These are phyloP conservation scores for Stromatinia cepivora DNA, from an alignment of 2,329 filamentous ascomycete species.

Conservation along the genomic window DNA sequence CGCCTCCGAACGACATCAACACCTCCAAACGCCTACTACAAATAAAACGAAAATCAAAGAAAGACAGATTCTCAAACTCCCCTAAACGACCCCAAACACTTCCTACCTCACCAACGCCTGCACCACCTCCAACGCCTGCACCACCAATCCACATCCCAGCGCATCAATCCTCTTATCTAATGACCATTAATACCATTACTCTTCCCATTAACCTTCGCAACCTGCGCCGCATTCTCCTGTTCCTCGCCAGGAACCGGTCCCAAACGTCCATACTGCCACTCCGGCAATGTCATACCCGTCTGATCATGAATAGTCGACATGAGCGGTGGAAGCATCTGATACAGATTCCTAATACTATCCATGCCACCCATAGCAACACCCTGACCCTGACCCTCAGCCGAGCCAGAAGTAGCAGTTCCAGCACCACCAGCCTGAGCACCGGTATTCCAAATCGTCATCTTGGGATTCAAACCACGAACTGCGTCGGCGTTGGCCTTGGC, in stretches of 20 bases:
- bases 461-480: slow-evolving; percentile 75
- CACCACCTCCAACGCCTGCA: neutral
- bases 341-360: slow-evolving; percentile 70
- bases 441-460: slow-evolving; percentile 91
- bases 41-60: neutral
- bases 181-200: slow-evolving; percentile 15
- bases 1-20: too few relatives aligned
- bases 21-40: neutral
- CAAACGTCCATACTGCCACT: slow-evolving; percentile 66
- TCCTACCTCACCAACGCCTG: too few relatives aligned
- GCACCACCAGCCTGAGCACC: slow-evolving; percentile 49
- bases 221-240: neutral
- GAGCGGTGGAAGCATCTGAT: slow-evolving; percentile 80
- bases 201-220: slow-evolving; percentile 31
- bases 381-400: slow-evolving; percentile 34
- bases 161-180: neutral
- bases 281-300: slow-evolving; percentile 77
- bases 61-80: neutral
- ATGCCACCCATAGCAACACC: slow-evolving; percentile 53
- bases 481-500: slow-evolving; percentile 76
- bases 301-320: slow-evolving; percentile 86
- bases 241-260: slow-evolving; percentile 37
- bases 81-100: neutral
- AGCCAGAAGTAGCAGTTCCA: slow-evolving; percentile 30
- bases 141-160: neutral